Conservation (phyloP, 2,329 filamentous ascomycete species). For the Fusarium nygamai region DNA sequence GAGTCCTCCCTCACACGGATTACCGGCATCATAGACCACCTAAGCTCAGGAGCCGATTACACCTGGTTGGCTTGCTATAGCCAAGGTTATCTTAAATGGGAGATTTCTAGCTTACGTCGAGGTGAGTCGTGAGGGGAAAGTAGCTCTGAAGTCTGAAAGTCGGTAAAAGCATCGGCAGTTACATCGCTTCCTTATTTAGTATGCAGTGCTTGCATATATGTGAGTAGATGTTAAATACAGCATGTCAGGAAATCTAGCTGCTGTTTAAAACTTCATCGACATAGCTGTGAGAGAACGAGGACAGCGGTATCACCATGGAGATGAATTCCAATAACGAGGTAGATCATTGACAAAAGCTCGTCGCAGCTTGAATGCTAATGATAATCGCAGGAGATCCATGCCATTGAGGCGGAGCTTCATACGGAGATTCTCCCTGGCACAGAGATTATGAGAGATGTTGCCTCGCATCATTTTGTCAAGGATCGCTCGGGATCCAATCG, state of each 20-base stretch:
- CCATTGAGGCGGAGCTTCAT: not conserved
- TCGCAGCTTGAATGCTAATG: not conserved
- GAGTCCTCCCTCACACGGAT: not conserved
- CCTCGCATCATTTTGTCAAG: not conserved
- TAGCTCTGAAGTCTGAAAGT: not conserved
- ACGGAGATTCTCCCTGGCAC: not conserved
- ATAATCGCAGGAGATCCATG: not conserved
- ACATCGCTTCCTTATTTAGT: not conserved
- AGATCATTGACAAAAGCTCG: accelerated
- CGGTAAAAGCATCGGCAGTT: not conserved
- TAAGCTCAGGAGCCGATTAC: not conserved
- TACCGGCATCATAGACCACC: not conserved
- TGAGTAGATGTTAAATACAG: not conserved
- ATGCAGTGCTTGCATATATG: not conserved
- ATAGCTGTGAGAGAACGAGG: not conserved
- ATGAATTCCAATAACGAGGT: not conserved
- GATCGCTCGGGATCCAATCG: not conserved
- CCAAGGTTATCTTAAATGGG: not conserved
- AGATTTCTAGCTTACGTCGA: not conserved
- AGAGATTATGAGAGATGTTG: not conserved
- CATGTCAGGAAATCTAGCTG: no score
- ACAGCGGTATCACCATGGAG: not conserved
- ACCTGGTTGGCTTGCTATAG: not conserved
- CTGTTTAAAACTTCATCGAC: no score
- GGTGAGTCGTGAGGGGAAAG: not conserved